These are phyloP conservation scores for Syncephalastrum monosporum DNA, from an alignment of 371 early-diverging fungal genomes.

Conservation along the genomic window DNA sequence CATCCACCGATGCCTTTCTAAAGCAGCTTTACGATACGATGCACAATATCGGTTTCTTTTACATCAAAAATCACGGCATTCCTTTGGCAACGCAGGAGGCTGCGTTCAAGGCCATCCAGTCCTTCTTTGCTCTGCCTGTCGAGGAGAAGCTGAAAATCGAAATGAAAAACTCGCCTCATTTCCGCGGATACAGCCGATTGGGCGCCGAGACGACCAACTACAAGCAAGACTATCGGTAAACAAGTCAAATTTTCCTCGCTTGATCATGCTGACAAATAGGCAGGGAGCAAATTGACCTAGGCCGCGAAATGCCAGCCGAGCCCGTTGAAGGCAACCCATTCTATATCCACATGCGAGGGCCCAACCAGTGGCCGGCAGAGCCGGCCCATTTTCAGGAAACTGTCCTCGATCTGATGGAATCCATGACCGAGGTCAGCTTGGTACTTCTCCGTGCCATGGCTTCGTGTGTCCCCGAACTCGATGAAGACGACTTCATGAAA, in stretches of 20 bases:
- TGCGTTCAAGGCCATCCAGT: slow-evolving; percentile 36
- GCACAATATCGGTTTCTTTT: slow-evolving; percentile 62
- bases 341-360: slow-evolving; percentile 48
- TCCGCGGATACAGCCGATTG: slow-evolving; percentile 58
- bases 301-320: slow-evolving; percentile 40
- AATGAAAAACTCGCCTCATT: slow-evolving; percentile 58
- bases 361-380: slow-evolving; percentile 55
- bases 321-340: slow-evolving; percentile 31
- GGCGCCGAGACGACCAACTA: slow-evolving; percentile 54
- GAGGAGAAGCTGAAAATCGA: slow-evolving; percentile 58
- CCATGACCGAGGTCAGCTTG: slow-evolving; percentile 45
- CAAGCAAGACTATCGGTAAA: slow-evolving; percentile 44
- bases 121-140: slow-evolving; percentile 55
- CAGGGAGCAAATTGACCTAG: slow-evolving; percentile 62
- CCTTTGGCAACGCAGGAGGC: slow-evolving; percentile 32
- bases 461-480: slow-evolving; percentile 37
- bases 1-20: slow-evolving; percentile 36
- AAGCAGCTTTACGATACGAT: slow-evolving; percentile 50
- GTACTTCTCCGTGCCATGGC: slow-evolving; percentile 49
- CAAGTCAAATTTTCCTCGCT: background rate
- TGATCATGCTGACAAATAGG: too few species aligned
- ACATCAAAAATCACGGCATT: slow-evolving; percentile 55
- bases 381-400: slow-evolving; percentile 44
- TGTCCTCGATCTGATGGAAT: slow-evolving; percentile 37
- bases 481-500: slow-evolving; percentile 34